These are phyloP conservation scores for Acrasis kona DNA, from an alignment of 78 protist species.

Conservation along the genomic window DNA sequence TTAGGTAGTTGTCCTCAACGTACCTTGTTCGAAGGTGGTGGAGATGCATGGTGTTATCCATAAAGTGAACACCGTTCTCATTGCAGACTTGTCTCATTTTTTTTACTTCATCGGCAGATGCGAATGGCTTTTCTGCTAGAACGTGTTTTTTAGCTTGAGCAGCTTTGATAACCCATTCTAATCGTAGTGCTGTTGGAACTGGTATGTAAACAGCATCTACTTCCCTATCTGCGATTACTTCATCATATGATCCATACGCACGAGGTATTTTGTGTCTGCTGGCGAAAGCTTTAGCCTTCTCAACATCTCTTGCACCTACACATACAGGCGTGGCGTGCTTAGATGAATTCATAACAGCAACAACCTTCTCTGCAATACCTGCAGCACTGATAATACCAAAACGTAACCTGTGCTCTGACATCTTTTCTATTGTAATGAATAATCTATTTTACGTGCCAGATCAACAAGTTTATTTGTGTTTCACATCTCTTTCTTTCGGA, in stretches of 20 bases:
- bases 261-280: neutral
- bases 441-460: no score
- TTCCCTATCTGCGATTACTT: neutral
- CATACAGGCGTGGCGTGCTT: neutral
- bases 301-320: neutral
- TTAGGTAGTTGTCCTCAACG: neutral
- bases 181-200: neutral
- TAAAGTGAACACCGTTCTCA: neutral
- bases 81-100: neutral
- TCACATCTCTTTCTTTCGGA: no score
- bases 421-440: no score
- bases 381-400: neutral
- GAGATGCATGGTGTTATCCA: neutral
- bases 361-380: neutral
- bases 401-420: no score
- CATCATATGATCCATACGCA: slow-evolving; percentile 8
- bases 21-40: neutral
- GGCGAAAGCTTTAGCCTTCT: slow-evolving; percentile 1
- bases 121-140: neutral
- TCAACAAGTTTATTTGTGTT: no score
- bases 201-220: slow-evolving; percentile 14
- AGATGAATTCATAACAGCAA: neutral
- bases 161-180: neutral
- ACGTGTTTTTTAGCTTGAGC: slow-evolving; percentile 5
- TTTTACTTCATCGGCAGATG: neutral